phyloP scores from a whole-genome alignment of 768 basidiomycete genomes.

The Suillus subaureus region DNA sequence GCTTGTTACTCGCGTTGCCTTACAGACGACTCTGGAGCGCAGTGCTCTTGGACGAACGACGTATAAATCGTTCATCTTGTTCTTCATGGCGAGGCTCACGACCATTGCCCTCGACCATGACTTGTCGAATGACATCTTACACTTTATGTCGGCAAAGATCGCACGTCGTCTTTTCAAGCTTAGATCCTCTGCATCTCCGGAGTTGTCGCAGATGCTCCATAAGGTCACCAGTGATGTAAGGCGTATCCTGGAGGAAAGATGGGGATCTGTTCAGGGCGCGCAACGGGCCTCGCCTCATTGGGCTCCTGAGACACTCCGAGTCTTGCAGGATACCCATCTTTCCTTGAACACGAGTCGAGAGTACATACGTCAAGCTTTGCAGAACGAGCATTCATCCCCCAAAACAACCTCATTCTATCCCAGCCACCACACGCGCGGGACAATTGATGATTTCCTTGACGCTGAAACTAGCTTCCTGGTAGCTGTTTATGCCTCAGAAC shows the following conservation, averaged over 20 bases:
- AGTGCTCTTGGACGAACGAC: slow-evolving; percentile 12
- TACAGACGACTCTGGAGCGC: slow-evolving; percentile 40
- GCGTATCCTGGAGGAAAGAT: slow-evolving; percentile 34
- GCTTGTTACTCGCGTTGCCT: slow-evolving; percentile 48
- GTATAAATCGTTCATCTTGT: slow-evolving; percentile 40
- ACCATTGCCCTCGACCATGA: slow-evolving; percentile 6
- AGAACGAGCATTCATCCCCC: too few species aligned
- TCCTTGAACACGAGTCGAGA: slow-evolving; percentile 32
- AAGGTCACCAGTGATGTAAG: slow-evolving; percentile 20
- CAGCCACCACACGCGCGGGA: slow-evolving; percentile 12
- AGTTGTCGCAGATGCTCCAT: slow-evolving; percentile 17
- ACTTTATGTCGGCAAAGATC: slow-evolving; percentile 40
- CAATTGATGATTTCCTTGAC: slow-evolving; percentile 23
- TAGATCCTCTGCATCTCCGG: slow-evolving; percentile 15
- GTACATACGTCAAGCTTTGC: slow-evolving; percentile 30
- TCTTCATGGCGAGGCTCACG: slow-evolving; percentile 26
- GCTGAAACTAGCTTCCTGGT: slow-evolving; percentile 15
- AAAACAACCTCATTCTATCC: slow-evolving; percentile 3
- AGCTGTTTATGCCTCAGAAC: slow-evolving; percentile 14
- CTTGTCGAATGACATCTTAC: slow-evolving; percentile 37
- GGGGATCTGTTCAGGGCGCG: slow-evolving; percentile 33
- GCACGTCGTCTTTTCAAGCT: slow-evolving; percentile 42
- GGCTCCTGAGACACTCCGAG: slow-evolving; percentile 30
- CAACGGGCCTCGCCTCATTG: slow-evolving; percentile 33
- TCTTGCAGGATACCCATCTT: slow-evolving; percentile 33